A percentile compares a stretch with the other conserved stretches of the same genome.
Conservation (phyloP, 1,284 basidiomycete genomes). For the Naganishia sp. region DNA sequence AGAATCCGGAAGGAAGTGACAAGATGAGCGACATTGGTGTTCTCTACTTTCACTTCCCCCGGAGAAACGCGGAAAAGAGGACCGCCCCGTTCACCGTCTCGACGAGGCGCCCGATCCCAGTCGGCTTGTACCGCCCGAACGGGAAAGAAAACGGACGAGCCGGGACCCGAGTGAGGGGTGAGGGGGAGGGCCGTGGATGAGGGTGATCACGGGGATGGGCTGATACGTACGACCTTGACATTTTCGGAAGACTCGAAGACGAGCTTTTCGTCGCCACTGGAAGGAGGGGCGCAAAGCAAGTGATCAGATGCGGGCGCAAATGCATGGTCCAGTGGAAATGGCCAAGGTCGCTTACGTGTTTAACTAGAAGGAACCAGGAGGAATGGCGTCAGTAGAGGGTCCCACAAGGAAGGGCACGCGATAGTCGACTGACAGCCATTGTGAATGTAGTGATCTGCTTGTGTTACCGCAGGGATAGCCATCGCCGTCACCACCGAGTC, state of each 20-base stretch:
- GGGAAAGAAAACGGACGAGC: background rate
- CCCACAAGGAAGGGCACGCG: no score
- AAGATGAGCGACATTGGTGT: constrained; percentile 23
- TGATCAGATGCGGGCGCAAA: no score
- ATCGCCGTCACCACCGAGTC: no score
- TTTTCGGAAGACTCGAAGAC: constrained; percentile 97
- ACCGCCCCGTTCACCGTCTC: background rate
- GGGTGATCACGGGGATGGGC: background rate
- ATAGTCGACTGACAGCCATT: no score
- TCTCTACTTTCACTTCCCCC: constrained; percentile 50
- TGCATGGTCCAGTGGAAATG: no score
- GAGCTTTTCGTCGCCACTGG: constrained; percentile 67
- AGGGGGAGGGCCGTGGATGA: background rate
- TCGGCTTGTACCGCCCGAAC: no score
- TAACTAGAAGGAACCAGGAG: background rate
- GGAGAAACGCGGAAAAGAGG: constrained; percentile 32
- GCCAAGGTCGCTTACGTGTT: no score
- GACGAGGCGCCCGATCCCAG: background rate
- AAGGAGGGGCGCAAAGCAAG: background rate
- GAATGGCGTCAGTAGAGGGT: no score
- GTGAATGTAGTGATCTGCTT: no score
- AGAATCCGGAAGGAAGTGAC: constrained; percentile 26
- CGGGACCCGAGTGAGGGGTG: no score
- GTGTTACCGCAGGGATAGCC: no score
- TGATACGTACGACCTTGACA: constrained; percentile 65